Evolutionary conservation across 1,139 yeast species (phyloP).

Genomic region (Saccharomyces pastorianus): DNA sequence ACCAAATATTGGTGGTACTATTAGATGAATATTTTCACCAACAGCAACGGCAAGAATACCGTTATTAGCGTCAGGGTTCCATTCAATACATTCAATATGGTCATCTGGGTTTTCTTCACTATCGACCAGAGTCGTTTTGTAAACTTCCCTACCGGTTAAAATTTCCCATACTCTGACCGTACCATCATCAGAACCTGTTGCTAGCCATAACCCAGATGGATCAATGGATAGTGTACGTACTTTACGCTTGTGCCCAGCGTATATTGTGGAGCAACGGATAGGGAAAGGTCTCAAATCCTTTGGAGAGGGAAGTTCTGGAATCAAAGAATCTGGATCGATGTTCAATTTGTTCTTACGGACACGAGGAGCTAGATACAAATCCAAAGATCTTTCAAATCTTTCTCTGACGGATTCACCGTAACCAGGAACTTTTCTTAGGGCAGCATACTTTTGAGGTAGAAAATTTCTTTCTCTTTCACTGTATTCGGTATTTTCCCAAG

Average conservation of each 20-base stretch:
- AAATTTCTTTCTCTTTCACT: conserved; percentile 72
- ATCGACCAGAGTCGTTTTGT: conserved; percentile 47
- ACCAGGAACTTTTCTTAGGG: conserved; percentile 91
- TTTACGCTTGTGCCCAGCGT: conserved; percentile 74
- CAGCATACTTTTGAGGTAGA: conserved; percentile 70
- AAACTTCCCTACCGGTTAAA: conserved; percentile 88
- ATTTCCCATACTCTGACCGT: conserved; percentile 95
- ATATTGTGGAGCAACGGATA: conserved; percentile 75
- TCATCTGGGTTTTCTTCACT: conserved; percentile 45
- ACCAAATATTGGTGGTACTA: conserved; percentile 88
- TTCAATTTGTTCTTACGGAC: conserved; percentile 84
- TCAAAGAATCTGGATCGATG: conserved; percentile 91
- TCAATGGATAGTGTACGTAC: conserved; percentile 78
- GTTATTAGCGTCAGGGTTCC: conserved; percentile 76
- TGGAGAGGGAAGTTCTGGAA: conserved; percentile 95
- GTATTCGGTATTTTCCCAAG: conserved; percentile 68
- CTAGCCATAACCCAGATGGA: conserved; percentile 88
- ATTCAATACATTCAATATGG: conserved; percentile 71
- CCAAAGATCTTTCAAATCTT: conserved; percentile 88
- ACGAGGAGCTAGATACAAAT: conserved; percentile 91
- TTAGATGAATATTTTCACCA: conserved; percentile 69
- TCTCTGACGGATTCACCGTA: conserved; percentile 80
- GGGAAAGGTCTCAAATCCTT: conserved; percentile 98
- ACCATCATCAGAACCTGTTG: conserved; percentile 97
- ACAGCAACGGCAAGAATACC: conserved; percentile 80